phyloP scores from a whole-genome alignment of 148 eudicot genomes.

The Chenopodium berlandieri region DNA sequence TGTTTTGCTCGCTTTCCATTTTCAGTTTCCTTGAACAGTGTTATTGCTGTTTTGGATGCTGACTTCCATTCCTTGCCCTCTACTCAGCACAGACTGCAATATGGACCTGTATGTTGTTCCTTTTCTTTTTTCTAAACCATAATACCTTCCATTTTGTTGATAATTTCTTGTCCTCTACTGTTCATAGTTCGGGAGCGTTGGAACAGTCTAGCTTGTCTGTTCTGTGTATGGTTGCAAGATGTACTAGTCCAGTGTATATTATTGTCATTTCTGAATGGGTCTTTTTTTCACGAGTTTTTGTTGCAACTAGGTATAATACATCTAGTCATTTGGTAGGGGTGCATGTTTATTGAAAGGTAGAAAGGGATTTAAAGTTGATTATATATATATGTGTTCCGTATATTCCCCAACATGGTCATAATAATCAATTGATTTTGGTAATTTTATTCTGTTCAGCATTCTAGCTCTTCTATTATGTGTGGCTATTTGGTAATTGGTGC shows the following conservation, averaged over 20 bases:
- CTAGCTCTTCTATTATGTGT: too few relatives aligned
- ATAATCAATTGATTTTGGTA: neutral
- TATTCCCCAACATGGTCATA: neutral
- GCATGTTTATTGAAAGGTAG: neutral
- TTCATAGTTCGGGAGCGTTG: neutral
- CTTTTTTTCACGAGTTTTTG: neutral
- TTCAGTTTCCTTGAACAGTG: slow-evolving; percentile 93
- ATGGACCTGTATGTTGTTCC: slow-evolving; percentile 78
- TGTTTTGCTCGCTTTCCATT: slow-evolving; percentile 12
- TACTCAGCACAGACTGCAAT: slow-evolving; percentile 89
- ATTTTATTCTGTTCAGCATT: too few relatives aligned
- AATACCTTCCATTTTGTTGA: neutral
- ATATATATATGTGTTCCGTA: neutral
- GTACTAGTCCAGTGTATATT: too few relatives aligned
- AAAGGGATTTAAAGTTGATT: neutral
- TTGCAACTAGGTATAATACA: neutral
- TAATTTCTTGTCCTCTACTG: neutral
- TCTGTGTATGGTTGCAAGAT: neutral
- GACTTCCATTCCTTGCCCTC: slow-evolving; percentile 98
- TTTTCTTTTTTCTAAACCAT: neutral
- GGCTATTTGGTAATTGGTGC: too few relatives aligned
- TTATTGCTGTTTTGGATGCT: slow-evolving; percentile 95
- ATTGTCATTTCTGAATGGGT: neutral
- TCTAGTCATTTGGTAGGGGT: neutral
- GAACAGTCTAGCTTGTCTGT: neutral